A percentile compares a stretch with the other conserved stretches of the same genome.
These are phyloP conservation scores for Ogataea hybrid DNA, from an alignment of 1,139 yeast genomes.

Conservation along the genomic window DNA sequence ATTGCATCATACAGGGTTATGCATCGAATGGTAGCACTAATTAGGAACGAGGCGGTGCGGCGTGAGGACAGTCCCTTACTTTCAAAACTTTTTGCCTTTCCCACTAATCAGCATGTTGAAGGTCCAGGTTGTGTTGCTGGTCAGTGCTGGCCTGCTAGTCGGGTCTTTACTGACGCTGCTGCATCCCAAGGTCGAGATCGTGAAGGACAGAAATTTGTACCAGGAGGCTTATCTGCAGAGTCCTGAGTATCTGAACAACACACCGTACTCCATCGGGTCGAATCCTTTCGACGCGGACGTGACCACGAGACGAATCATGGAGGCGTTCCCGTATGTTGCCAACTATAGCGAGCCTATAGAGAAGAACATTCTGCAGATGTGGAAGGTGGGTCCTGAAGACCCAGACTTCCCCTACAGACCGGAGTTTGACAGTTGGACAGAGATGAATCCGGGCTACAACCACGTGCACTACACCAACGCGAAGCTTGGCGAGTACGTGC, in stretches of 20 bases:
- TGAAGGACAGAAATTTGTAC: constrained; percentile 4
- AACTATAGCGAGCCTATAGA: constrained; percentile 16
- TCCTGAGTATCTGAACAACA: constrained; percentile 6
- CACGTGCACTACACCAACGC: constrained; percentile 60
- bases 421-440: constrained; percentile 48
- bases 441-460: constrained; percentile 53
- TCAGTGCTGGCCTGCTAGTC: neutral
- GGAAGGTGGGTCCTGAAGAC: constrained; percentile 66
- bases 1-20: too few species aligned
- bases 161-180: constrained; percentile 1
- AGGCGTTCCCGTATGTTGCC: constrained; percentile 11
- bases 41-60: neutral
- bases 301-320: constrained; percentile 12
- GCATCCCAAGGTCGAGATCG: constrained; percentile 1
- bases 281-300: constrained; percentile 15
- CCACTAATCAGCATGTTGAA: neutral
- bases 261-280: constrained; percentile 11
- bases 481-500: constrained; percentile 52
- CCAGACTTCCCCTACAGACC: constrained; percentile 49
- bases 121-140: neutral
- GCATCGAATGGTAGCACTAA: too few species aligned
- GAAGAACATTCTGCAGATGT: constrained; percentile 82
- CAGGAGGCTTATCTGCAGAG: constrained; percentile 9
- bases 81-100: neutral
- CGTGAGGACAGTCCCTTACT: neutral